These are phyloP conservation scores for Salix purpurea DNA, from an alignment of 345 rosid genomes.

Conservation along the genomic window DNA sequence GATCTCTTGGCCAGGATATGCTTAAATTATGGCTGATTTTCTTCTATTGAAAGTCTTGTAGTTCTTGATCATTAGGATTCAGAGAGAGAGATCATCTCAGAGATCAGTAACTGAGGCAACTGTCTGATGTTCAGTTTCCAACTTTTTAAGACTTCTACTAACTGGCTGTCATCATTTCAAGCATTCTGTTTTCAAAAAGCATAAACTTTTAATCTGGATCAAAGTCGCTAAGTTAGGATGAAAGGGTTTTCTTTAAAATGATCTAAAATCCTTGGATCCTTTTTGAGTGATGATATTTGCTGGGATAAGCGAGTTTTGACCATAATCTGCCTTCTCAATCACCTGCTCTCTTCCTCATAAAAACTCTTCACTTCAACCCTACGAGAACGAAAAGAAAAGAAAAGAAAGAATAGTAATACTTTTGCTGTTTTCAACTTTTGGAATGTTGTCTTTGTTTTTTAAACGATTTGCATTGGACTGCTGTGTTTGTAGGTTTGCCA, in stretches of 20 bases:
- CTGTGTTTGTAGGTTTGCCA: neutral
- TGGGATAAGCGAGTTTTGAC: no score
- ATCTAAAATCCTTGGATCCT: no score
- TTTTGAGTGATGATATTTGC: no score
- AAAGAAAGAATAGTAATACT: neutral
- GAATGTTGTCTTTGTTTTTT: neutral
- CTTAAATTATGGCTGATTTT: neutral
- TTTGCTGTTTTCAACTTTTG: neutral
- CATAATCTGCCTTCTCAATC: no score
- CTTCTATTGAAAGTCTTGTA: neutral
- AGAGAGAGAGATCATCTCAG: neutral
- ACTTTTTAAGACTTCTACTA: neutral
- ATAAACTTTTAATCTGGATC: no score
- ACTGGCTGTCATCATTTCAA: neutral
- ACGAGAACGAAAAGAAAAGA: neutral
- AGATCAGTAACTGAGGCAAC: neutral
- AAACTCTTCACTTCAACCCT: neutral
- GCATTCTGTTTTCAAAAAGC: neutral
- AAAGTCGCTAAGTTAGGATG: no score
- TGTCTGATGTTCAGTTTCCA: neutral
- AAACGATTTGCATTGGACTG: neutral
- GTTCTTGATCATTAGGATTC: neutral
- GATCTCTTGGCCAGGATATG: conserved; percentile 1
- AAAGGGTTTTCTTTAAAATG: no score
- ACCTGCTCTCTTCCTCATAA: no score